These are phyloP conservation scores for Exidia glandulosa DNA, from an alignment of 768 basidiomycete species.

Conservation along the genomic window DNA sequence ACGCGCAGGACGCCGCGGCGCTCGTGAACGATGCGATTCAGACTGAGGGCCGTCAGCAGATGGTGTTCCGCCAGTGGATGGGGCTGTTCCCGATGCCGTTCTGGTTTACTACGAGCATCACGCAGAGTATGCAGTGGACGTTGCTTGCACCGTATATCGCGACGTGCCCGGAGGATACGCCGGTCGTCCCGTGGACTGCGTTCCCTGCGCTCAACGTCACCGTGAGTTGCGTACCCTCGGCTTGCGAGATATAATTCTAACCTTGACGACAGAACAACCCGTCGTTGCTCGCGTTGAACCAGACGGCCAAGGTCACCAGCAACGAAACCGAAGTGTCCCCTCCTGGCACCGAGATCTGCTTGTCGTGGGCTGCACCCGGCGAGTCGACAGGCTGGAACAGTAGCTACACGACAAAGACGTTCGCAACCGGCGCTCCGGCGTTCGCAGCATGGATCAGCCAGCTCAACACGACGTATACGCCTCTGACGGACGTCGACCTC, in stretches of 20 bases:
- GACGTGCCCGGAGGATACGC: constrained; percentile 42
- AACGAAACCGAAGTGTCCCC: constrained; percentile 42
- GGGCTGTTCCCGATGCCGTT: constrained; percentile 47
- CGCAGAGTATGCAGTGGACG: constrained; percentile 55
- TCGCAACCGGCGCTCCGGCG: constrained; percentile 30
- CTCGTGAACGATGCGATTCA: constrained; percentile 47
- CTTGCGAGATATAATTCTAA: not conserved
- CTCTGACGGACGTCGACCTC: constrained; percentile 31
- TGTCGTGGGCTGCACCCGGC: constrained; percentile 49
- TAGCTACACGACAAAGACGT: constrained; percentile 38
- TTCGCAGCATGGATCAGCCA: constrained; percentile 50
- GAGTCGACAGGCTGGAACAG: constrained; percentile 38
- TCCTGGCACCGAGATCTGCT: constrained; percentile 33
- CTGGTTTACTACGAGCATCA: constrained; percentile 45
- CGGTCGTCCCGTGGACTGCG: constrained; percentile 38
- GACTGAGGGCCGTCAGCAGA: constrained; percentile 54
- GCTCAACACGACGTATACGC: constrained; percentile 48
- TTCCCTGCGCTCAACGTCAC: constrained; percentile 45
- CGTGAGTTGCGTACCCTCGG: constrained; percentile 18
- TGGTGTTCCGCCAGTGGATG: constrained; percentile 52
- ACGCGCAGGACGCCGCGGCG: constrained; percentile 41
- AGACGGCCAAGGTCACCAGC: constrained; percentile 40
- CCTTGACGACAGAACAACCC: constrained; percentile 19
- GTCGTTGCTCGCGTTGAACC: constrained; percentile 21
- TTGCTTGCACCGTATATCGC: constrained; percentile 42